Conservation (phyloP, 75 land plant species). For the Picea sitchensis region DNA sequence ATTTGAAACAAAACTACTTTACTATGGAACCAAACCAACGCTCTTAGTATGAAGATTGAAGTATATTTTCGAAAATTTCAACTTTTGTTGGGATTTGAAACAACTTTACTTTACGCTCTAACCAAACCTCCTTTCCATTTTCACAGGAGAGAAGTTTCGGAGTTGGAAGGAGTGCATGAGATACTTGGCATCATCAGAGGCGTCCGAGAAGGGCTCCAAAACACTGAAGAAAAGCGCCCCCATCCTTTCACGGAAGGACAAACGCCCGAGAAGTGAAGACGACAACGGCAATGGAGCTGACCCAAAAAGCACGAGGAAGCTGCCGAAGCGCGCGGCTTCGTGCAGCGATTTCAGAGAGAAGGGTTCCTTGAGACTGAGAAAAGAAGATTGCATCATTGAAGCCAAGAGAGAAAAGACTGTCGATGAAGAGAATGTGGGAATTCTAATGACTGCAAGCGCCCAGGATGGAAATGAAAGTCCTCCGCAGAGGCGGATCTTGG, state of each 20-base stretch:
- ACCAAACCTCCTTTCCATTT: too few relatives aligned
- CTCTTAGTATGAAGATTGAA: too few relatives aligned
- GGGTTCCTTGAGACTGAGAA: slow-evolving; percentile 25
- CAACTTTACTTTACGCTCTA: too few relatives aligned
- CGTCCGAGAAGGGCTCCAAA: too few relatives aligned
- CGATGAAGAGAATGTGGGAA: slow-evolving; percentile 52
- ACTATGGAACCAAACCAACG: too few relatives aligned
- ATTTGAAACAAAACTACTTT: too few relatives aligned
- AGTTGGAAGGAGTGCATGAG: slow-evolving; percentile 30
- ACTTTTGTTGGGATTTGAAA: too few relatives aligned
- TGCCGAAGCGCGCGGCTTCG: slow-evolving; percentile 76
- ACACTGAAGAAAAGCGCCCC: too few relatives aligned
- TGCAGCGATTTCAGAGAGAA: slow-evolving; percentile 58
- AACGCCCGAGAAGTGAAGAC: not conserved
- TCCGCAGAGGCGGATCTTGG: slow-evolving; percentile 44
- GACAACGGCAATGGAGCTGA: slow-evolving; percentile 5
- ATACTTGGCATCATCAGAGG: slow-evolving; percentile 10
- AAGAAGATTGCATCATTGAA: slow-evolving; percentile 30
- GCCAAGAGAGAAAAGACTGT: slow-evolving; percentile 31
- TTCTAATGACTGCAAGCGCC: slow-evolving; percentile 36
- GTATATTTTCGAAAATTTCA: too few relatives aligned
- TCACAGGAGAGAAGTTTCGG: slow-evolving; percentile 27
- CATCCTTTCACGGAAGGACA: not conserved
- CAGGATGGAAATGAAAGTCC: not conserved
- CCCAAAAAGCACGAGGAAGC: slow-evolving; percentile 20